Evolutionary conservation across 2,329 filamentous ascomycete genomes (phyloP).

Genomic region (Nemania bipapillata): DNA sequence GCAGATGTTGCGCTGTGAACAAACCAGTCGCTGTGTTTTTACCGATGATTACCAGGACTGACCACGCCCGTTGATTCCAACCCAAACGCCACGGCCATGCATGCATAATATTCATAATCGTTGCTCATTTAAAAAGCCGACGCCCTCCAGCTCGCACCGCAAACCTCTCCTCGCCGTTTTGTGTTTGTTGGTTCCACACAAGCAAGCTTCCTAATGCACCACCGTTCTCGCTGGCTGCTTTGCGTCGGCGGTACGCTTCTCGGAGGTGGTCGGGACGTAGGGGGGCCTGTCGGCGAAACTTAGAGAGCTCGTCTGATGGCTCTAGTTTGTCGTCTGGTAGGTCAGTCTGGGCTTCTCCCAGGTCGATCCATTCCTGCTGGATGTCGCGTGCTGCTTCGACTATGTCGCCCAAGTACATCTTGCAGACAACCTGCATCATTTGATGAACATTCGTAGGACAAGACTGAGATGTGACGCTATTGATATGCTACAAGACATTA

Average conservation of each 20-base stretch:
- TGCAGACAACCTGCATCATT: constrained; percentile 79
- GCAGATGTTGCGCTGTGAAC: neutral
- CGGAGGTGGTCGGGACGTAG: constrained; percentile 78
- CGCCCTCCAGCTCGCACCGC: constrained; percentile 63
- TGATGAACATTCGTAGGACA: constrained; percentile 78
- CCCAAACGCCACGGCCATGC: constrained; percentile 29
- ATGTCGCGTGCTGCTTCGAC: constrained; percentile 77
- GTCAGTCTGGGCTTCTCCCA: constrained; percentile 67
- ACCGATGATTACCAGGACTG: neutral
- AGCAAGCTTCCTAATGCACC: constrained; percentile 67
- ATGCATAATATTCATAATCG: constrained; percentile 2
- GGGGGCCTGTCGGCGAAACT: constrained; percentile 62
- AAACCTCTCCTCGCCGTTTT: constrained; percentile 69
- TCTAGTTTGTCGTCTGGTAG: constrained; percentile 56
- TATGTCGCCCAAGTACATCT: constrained; percentile 80
- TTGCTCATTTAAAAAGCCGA: constrained; percentile 63
- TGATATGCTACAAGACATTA: constrained; percentile 68
- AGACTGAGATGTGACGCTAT: constrained; percentile 82
- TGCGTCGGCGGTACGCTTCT: constrained; percentile 77
- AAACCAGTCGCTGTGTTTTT: neutral
- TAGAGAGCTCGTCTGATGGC: constrained; percentile 50
- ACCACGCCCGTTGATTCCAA: neutral
- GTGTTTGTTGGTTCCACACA: constrained; percentile 70
- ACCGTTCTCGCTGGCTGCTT: constrained; percentile 69
- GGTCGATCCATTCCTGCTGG: constrained; percentile 75